These are phyloP conservation scores for Epichloe gansuensis DNA, from an alignment of 2,329 filamentous ascomycete genomes.

Conservation along the genomic window DNA sequence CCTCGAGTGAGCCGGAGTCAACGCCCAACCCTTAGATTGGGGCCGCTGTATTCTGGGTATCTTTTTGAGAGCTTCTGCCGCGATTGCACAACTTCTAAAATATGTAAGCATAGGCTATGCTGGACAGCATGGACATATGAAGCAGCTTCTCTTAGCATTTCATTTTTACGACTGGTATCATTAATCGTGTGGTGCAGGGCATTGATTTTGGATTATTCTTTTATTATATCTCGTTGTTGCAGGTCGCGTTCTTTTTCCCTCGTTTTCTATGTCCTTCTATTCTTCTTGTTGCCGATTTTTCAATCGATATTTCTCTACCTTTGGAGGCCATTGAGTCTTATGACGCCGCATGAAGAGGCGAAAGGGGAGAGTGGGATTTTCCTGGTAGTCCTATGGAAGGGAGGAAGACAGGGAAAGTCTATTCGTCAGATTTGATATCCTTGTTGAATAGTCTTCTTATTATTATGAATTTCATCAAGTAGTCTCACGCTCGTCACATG, in stretches of 20 bases:
- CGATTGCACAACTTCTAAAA: neutral
- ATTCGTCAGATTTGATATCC: slow-evolving; percentile 3
- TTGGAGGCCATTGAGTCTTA: neutral
- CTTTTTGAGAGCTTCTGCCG: neutral
- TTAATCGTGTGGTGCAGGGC: neutral
- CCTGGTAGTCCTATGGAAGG: neutral
- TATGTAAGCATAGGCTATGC: neutral
- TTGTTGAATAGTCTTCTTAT: slow-evolving; percentile 5
- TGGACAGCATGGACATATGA: neutral
- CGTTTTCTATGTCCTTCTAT: neutral
- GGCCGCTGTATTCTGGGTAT: slow-evolving; percentile 8
- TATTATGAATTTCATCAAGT: neutral
- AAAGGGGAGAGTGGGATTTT: neutral
- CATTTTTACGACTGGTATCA: neutral
- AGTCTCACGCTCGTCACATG: no score
- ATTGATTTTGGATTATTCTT: neutral
- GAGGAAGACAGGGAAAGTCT: neutral
- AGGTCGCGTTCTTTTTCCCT: neutral
- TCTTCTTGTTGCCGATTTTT: neutral
- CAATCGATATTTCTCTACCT: neutral
- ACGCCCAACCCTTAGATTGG: slow-evolving; percentile 23
- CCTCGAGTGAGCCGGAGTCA: slow-evolving; percentile 31
- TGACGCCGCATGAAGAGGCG: neutral
- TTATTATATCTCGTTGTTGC: neutral
- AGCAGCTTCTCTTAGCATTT: slow-evolving; percentile 2